Evolutionary conservation across 768 basidiomycete genomes (phyloP), one percentile per base, ranked within the genome.

Genomic region (Amanita exitialis): DNA sequence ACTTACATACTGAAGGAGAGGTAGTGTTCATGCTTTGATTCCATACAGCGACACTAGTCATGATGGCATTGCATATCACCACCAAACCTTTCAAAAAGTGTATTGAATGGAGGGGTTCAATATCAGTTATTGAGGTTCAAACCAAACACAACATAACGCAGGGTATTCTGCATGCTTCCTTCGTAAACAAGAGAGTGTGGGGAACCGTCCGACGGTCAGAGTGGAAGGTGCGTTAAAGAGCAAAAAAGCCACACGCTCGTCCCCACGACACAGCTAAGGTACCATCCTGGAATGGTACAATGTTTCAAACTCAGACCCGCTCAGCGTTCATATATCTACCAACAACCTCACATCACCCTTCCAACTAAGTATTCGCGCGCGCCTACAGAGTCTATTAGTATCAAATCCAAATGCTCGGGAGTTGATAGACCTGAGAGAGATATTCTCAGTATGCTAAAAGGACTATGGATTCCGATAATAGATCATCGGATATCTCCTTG

Each of bases 1-100:
- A 30, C 44, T 32, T 25, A 43, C 47, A 21, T 12, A 35, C 54
- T 47, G 53, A 50, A 28, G 47, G 47, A 49, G 10, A 36, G 30
- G 41, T 12, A 12, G 36, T 30, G 16, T 32, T 44, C 55, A 84
- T 65, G 56, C 77, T 76, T 39, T 76, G 61, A 64, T 86, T 84
- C 85, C 84, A 86, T 16, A 82, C 79, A 50, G 83, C 79, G 27
- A 79, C 71, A 57, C 78, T 80, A 54, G 79, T 76, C 51, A 79
- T 71, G 57, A 84, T 69, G 43, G 83, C 80, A 68, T 77, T 83
- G 64, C 76, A 86, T 55, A 78, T 61, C 56, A 80, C 72, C 63
- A 83, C 81, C 42, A 78, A 54, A 59, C 67, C 85, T 88, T 54
- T 27, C 37, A 47, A 43, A 18, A 32, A 46, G 56, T 44, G 50